Conservation (phyloP, 352 stramenopile species). For the Saprolegnia diclina region DNA sequence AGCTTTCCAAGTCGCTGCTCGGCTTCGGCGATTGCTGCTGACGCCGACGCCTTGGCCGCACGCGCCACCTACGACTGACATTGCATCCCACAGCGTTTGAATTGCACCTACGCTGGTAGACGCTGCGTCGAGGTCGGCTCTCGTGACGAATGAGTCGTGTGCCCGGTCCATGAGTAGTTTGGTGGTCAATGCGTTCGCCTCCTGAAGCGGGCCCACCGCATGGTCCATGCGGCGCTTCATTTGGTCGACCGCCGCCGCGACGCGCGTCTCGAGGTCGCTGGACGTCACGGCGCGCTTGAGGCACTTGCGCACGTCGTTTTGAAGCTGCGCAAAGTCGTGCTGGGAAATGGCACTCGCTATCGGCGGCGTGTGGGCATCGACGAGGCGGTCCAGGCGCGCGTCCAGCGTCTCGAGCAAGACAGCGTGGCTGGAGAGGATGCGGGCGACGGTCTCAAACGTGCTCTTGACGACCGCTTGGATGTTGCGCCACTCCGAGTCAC, state of each 20-base stretch:
- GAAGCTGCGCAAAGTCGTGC: not conserved
- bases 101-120: too few relatives aligned
- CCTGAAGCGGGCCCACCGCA: constrained; percentile 32
- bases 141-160: not conserved
- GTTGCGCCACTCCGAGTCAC: constrained; percentile 57
- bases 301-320: constrained; percentile 20
- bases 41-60: not conserved
- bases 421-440: constrained; percentile 38
- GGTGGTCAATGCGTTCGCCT: constrained; percentile 10
- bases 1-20: not conserved
- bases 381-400: constrained; percentile 23
- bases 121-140: not conserved
- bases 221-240: constrained; percentile 32
- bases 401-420: constrained; percentile 29
- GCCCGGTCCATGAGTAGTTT: not conserved
- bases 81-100: not conserved
- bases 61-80: not conserved
- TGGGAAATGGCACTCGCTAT: not conserved
- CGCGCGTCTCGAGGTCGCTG: not conserved
- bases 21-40: not conserved
- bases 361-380: constrained; percentile 8
- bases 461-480: constrained; percentile 46
- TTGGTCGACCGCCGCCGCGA: constrained; percentile 27
- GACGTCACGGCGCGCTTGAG: constrained; percentile 12
- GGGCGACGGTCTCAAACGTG: constrained; percentile 38